These are phyloP conservation scores for Entoloma clypeatum DNA, from an alignment of 1,284 basidiomycete genomes.

Conservation along the genomic window DNA sequence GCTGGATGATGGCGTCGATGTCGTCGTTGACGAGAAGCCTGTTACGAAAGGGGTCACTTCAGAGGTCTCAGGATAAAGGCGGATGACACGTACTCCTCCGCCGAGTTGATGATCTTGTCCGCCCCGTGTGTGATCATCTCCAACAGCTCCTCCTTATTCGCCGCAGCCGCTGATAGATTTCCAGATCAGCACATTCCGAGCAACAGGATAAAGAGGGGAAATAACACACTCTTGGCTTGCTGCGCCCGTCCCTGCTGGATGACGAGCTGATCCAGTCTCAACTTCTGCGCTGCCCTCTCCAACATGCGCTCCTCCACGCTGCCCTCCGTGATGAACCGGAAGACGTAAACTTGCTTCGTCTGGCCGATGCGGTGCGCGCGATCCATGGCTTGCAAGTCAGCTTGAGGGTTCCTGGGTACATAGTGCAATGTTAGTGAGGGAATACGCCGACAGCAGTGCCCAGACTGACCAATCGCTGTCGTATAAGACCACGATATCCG, in stretches of 20 bases:
- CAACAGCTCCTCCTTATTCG: conserved; percentile 93
- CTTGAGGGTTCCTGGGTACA: conserved; percentile 85
- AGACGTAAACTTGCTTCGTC: conserved; percentile 98
- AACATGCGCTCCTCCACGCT: conserved; percentile 98
- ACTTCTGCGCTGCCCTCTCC: conserved; percentile 94
- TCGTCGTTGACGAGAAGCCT: conserved; percentile 87
- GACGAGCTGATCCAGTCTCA: conserved; percentile 94
- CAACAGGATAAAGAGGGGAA: neutral
- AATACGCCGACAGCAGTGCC: conserved; percentile 10
- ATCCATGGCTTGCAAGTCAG: conserved; percentile 99
- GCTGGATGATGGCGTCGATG: conserved; percentile 90
- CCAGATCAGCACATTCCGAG: conserved; percentile 1
- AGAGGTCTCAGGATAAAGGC: neutral
- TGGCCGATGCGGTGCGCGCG: conserved; percentile 98
- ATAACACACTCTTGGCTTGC: conserved; percentile 54
- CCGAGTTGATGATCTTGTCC: conserved; percentile 90
- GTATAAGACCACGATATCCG: conserved; percentile 96
- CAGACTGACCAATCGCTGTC: conserved; percentile 85
- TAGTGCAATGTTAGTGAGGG: conserved; percentile 2
- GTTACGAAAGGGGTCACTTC: conserved; percentile 4
- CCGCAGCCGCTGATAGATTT: conserved; percentile 52
- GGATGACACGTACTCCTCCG: conserved; percentile 50
- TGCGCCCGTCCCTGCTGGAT: conserved; percentile 93
- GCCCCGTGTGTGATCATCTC: conserved; percentile 99
- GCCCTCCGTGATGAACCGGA: conserved; percentile 95